Evolutionary conservation across 2,329 filamentous ascomycete genomes (phyloP), one percentile per base, ranked within the genome.

Genomic region (Stagonosporopsis cucurbitacearum): DNA sequence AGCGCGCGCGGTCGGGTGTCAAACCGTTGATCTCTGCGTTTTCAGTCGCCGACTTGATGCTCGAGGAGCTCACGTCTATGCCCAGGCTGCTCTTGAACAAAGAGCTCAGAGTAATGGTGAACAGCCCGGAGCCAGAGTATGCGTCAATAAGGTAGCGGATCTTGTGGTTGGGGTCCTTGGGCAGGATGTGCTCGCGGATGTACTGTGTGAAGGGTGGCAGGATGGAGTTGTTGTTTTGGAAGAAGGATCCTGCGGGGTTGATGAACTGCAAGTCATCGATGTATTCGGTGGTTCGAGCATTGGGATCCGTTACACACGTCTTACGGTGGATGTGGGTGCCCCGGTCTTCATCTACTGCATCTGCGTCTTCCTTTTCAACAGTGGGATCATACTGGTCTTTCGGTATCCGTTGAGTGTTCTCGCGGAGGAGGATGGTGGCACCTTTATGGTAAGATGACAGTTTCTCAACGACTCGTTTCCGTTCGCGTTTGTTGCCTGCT

Each of bases 161-260:
- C 75, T 59, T 75, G 69, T 55, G 76, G 25, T 56, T 66, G 0
- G 57, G 20, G 9, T 44, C 19, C 2, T 22, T 28, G 26, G 87
- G 88, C 2, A 93, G 81, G 69, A 94, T 90, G 75, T 89, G 85
- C 33, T 89, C 82, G 60, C 92, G 90, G 73, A 98, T 91, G 80
- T 96, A 96, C 63, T 86, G 83, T 13, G 92, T 96, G 77, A 98
- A 96, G 15, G 81, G 79, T 26, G 91, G 87, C 22, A 99, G 88
- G 77, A 99, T 98, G 51, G 92, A 96, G 81, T 98, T 98, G 84
- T 99, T 99, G 83, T 99, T 99, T 74, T 99, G 95, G 85, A 99
- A 99, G 81, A 99, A 99, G 48, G 91, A 87, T 57, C 93, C 93
- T 11, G 95, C 95, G 2, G 90, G 91, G 79, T 96, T 98, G 74